Evolutionary conservation across 176 grass and related monocot species (phyloP), one percentile per base, ranked within the genome.

Genomic region (Carex myosuroides): DNA sequence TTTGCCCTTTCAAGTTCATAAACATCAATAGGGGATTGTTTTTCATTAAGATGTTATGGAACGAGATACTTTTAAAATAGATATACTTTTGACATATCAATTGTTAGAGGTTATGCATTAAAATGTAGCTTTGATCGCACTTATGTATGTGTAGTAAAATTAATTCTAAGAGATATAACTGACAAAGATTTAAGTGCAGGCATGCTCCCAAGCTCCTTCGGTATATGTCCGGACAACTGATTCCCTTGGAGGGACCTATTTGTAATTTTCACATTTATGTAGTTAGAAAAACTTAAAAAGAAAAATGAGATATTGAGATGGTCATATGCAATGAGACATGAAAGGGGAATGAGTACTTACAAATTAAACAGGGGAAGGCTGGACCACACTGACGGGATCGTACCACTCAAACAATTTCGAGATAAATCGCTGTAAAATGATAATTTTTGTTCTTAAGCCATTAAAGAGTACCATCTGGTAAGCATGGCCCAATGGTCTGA

Each of bases 161-260:
- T 55, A 22, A 56, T 56, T 30, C 22, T 56, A 4, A 17, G 69
- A 83, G 63, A 60, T 33, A 83, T 33, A 46, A 92, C 84, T 94
- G 84, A 92, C 93, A 94, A 86, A 66, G 93, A 94, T 75, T 90
- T 92, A 75, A 94, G 81, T 52, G 80, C 74, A 13, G 78, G 90
- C 90, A 94, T 92, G n/a, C 59, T 85, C 60, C 86, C 93, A 80
- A 94, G 64, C 85, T 94, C 88, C 90, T 92, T 94, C 13, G 90
- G 93, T 70, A 94, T 18, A 32, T 63, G 84, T 70, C 90, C 93
- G 80, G 90, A 92, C 81, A 94, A 50, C 21, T 77, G 86, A 94
- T 94, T 94, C 69, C 86, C 93, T 87, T 92, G 90, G 24, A 94
- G 93, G 87, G 93, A 94, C 84, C 93, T 94, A 79, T 83, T 82